Percentiles rank a stretch among this genome's conserved stretches.
Conservation (phyloP, 345 rosid species). For the Hibiscus trionum region DNA sequence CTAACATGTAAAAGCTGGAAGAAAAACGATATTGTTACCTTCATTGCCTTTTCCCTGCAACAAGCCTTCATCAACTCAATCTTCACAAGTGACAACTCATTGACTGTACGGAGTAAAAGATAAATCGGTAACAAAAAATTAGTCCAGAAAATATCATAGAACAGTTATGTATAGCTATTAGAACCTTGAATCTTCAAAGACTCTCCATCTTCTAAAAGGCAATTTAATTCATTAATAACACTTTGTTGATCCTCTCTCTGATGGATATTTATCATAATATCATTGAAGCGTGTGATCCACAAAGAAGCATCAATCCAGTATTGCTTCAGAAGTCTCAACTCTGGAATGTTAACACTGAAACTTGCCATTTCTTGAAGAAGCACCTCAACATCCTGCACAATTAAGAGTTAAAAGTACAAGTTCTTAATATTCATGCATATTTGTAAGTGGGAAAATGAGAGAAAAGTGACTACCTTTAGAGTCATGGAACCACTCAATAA, state of each 20-base stretch:
- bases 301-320: slow-evolving; percentile 42
- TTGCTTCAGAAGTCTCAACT: slow-evolving; percentile 66
- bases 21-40: slow-evolving; percentile 31
- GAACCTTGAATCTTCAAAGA: slow-evolving; percentile 73
- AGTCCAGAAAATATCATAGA: slow-evolving; percentile 5
- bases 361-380: slow-evolving; percentile 48
- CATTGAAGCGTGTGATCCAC: slow-evolving; percentile 52
- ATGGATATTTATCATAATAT: slow-evolving; percentile 38
- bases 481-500: slow-evolving; percentile 41
- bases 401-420: slow-evolving; percentile 12
- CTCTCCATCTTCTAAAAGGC: slow-evolving; percentile 52
- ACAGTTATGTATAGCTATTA: slow-evolving; percentile 9
- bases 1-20: neutral
- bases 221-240: slow-evolving; percentile 53
- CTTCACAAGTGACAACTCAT: slow-evolving; percentile 59
- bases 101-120: slow-evolving; percentile 37
- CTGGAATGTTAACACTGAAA: slow-evolving; percentile 49
- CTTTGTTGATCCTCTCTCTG: slow-evolving; percentile 51
- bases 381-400: slow-evolving; percentile 51
- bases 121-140: slow-evolving; percentile 5
- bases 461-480: slow-evolving; percentile 39
- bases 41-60: slow-evolving; percentile 68
- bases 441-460: slow-evolving; percentile 6
- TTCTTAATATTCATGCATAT: neutral
- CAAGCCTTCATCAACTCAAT: slow-evolving; percentile 76